Conservation (phyloP, 2,329 filamentous ascomycete species). For the Ophiostoma novo-ulmi region DNA sequence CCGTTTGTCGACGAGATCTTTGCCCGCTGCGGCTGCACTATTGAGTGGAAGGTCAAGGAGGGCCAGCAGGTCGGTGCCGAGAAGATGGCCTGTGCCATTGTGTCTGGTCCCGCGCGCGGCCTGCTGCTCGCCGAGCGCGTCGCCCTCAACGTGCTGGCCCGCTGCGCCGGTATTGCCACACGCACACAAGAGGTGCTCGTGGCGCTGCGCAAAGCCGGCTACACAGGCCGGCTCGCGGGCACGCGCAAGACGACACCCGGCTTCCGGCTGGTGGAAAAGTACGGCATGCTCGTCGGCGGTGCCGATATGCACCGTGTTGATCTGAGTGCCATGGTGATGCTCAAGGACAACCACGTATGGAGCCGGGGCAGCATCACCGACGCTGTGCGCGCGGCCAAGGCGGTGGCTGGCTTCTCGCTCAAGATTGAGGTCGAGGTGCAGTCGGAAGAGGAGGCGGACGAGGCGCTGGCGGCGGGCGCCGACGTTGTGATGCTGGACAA, state of each 20-base stretch:
- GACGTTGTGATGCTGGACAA: conserved; percentile 98
- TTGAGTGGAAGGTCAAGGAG: conserved; percentile 81
- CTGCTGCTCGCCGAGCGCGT: conserved; percentile 90
- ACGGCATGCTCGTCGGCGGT: conserved; percentile 91
- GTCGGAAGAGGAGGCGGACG: conserved; percentile 79
- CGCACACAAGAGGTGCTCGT: conserved; percentile 53
- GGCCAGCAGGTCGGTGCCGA: conserved; percentile 57
- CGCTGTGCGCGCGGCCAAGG: conserved; percentile 77
- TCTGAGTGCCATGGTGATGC: conserved; percentile 91
- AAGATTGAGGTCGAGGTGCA: conserved; percentile 97
- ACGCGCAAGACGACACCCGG: conserved; percentile 96
- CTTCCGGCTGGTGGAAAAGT: conserved; percentile 94
- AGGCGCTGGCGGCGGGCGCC: conserved; percentile 83
- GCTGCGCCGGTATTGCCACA: conserved; percentile 87
- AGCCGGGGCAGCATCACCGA: conserved; percentile 79
- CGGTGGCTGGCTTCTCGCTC: conserved; percentile 79
- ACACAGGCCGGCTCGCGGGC: conserved; percentile 78
- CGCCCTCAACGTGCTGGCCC: conserved; percentile 80
- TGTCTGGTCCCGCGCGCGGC: conserved; percentile 71
- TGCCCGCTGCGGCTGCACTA: conserved; percentile 78
- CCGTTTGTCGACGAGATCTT: conserved; percentile 97
- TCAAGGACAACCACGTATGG: conserved; percentile 99
- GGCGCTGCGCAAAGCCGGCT: conserved; percentile 61
- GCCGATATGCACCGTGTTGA: conserved; percentile 91
- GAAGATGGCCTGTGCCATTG: conserved; percentile 64